Base-by-base conservation (phyloP, 345 rosid genomes). In the Aurinia saxatilis region DNA sequence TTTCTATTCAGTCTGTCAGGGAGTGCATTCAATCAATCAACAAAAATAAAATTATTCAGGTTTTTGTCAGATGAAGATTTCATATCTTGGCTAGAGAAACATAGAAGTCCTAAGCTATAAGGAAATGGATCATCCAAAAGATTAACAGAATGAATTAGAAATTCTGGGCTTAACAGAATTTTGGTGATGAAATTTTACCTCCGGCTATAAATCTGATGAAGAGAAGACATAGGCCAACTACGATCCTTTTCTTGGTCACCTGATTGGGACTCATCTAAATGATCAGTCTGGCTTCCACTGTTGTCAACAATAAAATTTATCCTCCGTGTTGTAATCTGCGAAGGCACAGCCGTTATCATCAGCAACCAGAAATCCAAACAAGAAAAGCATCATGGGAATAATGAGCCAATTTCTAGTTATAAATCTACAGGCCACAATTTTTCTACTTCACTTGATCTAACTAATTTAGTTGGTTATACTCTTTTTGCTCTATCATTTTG, bases 151-250 rank as follows among this genome's bases (percentile, higher is more conserved):
- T 49, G 54, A 7, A 29, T 10, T 33, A 29, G 30, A 48, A 37
- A 54, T 29, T 29, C 17, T 16, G 10, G 41, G 60, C 50, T 57
- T 57, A 19, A 50, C 50, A 56, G 35, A 56, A 58, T 31, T 44
- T 44, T 19, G 35, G 57, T 64, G 40, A 41, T 57, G 49, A 65
- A 54, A 29, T 53, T 67, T 77, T 61, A 87, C 99, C 99, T 86
- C 65, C 99, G 81, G 74, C 97, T 90, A 79, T 90, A 86, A 54
- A 93, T 88, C 69, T 87, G 97, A 82, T 84, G 95, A 67, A 93
- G 97, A 61, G 92, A 79, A 57, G 92, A 81, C 76, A 86, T 79
- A 57, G 75, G 77, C 99, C 97, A 93, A 73, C 90, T 84, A 69
- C 76, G 87, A 69, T 90, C 90, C 66, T 90, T 93, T 71, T 81